Percentiles rank a stretch among this genome's conserved stretches.
These are phyloP conservation scores for Limonium bicolor DNA, from an alignment of 148 eudicot species.

Conservation along the genomic window DNA sequence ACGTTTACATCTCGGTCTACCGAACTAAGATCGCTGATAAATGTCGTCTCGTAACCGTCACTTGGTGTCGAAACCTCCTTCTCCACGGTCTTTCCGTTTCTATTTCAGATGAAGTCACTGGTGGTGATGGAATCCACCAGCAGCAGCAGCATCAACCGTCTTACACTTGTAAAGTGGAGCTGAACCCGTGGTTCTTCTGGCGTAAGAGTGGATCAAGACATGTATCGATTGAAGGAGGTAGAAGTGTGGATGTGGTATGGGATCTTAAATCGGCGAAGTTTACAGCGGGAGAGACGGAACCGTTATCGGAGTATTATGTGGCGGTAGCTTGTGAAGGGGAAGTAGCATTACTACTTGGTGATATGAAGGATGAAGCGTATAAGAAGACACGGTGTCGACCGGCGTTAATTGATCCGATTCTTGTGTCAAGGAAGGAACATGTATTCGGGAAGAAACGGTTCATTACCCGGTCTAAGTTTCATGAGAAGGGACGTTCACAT, in stretches of 20 bases:
- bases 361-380: constrained; percentile 44
- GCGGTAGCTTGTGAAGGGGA: constrained; percentile 38
- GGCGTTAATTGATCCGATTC: constrained; percentile 16
- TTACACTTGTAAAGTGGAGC: constrained; percentile 50
- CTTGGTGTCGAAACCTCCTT: constrained; percentile 60
- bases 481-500: constrained; percentile 28
- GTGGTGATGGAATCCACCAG: constrained; percentile 6
- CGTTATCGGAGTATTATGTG: constrained; percentile 41
- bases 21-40: constrained; percentile 39
- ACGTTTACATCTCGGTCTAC: constrained; percentile 50
- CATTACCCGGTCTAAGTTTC: constrained; percentile 27
- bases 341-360: constrained; percentile 37
- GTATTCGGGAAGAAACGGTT: constrained; percentile 48
- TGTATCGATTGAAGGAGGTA: constrained; percentile 23
- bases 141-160: constrained; percentile 11
- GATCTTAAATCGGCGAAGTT: constrained; percentile 47
- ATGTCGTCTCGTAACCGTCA: constrained; percentile 41
- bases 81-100: constrained; percentile 59
- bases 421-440: constrained; percentile 40
- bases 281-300: constrained; percentile 30
- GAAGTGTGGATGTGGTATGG: constrained; percentile 36
- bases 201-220: constrained; percentile 51
- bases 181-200: constrained; percentile 86
- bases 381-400: constrained; percentile 33
- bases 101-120: too few relatives aligned